Percentiles rank a stretch among this genome's conserved stretches.
Evolutionary conservation across 2,329 filamentous ascomycete genomes (phyloP).

Genomic region (Arthrocladium fulminans): DNA sequence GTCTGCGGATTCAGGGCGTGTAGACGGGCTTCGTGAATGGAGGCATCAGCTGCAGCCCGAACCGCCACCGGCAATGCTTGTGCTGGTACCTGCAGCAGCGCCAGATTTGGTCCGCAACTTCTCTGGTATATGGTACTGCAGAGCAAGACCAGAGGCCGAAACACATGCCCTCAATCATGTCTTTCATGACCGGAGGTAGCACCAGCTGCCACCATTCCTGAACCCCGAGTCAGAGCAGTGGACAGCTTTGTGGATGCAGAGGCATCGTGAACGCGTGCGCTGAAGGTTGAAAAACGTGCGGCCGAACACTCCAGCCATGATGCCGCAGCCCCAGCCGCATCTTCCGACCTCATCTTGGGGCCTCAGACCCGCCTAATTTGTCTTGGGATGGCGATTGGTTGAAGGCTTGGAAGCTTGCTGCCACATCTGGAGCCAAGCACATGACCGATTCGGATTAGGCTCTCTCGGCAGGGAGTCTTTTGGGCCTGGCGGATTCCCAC

Average conservation of each 20-base stretch:
- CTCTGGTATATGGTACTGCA: background rate
- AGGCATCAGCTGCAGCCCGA: background rate
- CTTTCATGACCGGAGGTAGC: background rate
- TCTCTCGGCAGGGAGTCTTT: constrained; percentile 3
- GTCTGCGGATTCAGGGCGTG: constrained; percentile 4
- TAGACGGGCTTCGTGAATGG: constrained; percentile 4
- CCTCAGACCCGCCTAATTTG: constrained; percentile 4
- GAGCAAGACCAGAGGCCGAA: no score
- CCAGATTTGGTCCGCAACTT: background rate
- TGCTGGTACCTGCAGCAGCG: constrained; percentile 5
- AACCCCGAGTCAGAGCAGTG: background rate
- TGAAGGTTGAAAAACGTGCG: no score
- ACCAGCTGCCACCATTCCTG: background rate
- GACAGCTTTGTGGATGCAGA: constrained; percentile 1
- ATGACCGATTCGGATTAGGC: background rate
- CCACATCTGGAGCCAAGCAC: constrained; percentile 1
- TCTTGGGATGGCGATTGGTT: background rate
- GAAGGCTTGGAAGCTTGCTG: background rate
- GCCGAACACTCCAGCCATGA: background rate
- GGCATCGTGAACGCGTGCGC: constrained; percentile 1
- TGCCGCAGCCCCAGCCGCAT: background rate
- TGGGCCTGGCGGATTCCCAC: constrained; percentile 3
- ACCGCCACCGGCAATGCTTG: constrained; percentile 7
- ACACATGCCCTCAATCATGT: background rate
- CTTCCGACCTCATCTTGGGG: background rate